Percentiles rank a stretch among this genome's conserved stretches.
These are phyloP conservation scores for Fraxinus cuspidata DNA, from an alignment of 257 asterid species.

Conservation along the genomic window DNA sequence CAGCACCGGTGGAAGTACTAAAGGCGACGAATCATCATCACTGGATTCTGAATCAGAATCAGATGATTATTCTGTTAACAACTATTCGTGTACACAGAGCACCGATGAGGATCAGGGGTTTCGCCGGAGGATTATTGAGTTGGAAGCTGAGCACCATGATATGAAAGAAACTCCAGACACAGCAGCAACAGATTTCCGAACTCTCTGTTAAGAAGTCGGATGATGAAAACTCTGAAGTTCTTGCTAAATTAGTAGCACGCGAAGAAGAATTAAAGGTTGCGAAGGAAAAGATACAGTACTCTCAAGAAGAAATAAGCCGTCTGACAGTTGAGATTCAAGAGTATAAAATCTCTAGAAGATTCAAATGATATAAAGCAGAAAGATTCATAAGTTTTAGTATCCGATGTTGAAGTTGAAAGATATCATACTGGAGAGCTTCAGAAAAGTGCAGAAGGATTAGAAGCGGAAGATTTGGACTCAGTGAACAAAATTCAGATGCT, in stretches of 20 bases:
- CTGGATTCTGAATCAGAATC: constrained; percentile 83
- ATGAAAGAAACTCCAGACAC: constrained; percentile 55
- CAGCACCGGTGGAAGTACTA: constrained; percentile 46
- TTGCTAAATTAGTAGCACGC: constrained; percentile 41
- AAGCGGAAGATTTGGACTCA: constrained; percentile 31
- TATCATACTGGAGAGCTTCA: constrained; percentile 32
- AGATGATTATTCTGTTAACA: constrained; percentile 80
- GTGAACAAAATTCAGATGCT: constrained; percentile 41
- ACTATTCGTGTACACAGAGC: constrained; percentile 43
- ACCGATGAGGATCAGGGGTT: constrained; percentile 53
- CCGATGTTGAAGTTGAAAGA: constrained; percentile 7
- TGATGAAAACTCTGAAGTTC: constrained; percentile 37
- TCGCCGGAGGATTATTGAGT: constrained; percentile 53
- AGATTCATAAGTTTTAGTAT: constrained; percentile 12
- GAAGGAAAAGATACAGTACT: constrained; percentile 46
- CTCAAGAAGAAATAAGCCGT: constrained; percentile 55
- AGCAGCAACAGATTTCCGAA: constrained; percentile 34
- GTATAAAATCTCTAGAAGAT: constrained; percentile 41
- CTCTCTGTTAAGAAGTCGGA: constrained; percentile 26
- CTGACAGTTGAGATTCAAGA: constrained; percentile 62
- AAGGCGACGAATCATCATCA: constrained; percentile 73
- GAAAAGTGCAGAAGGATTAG: constrained; percentile 26
- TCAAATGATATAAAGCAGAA: constrained; percentile 12
- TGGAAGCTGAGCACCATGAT: constrained; percentile 65
- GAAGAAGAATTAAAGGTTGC: constrained; percentile 67